phyloP scores from a whole-genome alignment of 805 yeast species.

The Yarrowia alimentaria region DNA sequence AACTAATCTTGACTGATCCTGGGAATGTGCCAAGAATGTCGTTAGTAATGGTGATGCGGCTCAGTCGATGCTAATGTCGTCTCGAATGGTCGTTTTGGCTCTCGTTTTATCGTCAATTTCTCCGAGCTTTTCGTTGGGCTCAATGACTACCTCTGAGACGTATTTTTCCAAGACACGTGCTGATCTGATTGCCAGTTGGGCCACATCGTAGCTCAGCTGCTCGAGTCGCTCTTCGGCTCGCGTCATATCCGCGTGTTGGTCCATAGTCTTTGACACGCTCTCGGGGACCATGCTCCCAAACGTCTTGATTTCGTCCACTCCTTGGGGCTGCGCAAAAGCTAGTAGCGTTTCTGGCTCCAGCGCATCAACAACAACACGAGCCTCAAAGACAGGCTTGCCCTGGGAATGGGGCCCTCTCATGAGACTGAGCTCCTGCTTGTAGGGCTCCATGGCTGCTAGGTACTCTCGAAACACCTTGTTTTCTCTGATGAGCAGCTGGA shows the following conservation, averaged over 20 bases:
- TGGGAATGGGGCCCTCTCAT: background rate
- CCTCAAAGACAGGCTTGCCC: background rate
- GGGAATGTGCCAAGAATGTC: background rate
- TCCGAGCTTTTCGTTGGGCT: background rate
- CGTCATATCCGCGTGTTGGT: background rate
- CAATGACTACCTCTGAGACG: background rate
- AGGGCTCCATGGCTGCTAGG: conserved; percentile 16
- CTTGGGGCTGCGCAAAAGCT: conserved; percentile 1
- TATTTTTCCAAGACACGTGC: conserved; percentile 13
- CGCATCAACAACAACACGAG: conserved; percentile 8
- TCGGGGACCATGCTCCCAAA: conserved; percentile 1
- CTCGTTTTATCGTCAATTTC: background rate
- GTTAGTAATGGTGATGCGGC: background rate
- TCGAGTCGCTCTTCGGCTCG: conserved; percentile 1
- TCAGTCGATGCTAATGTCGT: background rate
- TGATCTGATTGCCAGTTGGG: background rate
- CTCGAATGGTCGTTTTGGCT: background rate
- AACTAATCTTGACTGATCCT: background rate
- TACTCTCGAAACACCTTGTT: conserved; percentile 20
- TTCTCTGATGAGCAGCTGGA: conserved; percentile 14
- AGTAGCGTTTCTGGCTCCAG: conserved; percentile 6
- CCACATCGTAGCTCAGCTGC: background rate
- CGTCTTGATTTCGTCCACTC: conserved; percentile 17
- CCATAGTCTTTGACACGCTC: background rate
- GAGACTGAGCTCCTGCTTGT: conserved; percentile 5